A percentile compares a stretch with the other conserved stretches of the same genome.
Conservation (phyloP, 345 rosid species). For the Camelina neglecta region DNA sequence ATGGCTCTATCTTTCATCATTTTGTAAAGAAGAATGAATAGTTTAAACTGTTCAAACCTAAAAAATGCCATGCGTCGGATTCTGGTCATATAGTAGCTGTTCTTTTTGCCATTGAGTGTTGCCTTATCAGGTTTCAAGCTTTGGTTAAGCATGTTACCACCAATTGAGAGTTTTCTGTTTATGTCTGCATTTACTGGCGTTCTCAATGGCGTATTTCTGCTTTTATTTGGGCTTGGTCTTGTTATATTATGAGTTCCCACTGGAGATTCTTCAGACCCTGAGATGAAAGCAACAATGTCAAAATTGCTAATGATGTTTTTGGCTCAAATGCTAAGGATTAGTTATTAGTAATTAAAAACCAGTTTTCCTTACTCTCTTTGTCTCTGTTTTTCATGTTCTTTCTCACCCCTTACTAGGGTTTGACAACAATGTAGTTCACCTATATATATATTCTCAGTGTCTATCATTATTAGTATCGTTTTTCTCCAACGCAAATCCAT, state of each 20-base stretch:
- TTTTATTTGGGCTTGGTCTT: conserved; percentile 29
- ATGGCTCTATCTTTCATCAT: too few species aligned
- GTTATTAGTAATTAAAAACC: not conserved
- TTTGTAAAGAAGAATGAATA: too few species aligned
- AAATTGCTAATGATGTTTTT: not conserved
- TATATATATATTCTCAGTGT: too few species aligned
- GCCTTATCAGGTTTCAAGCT: conserved; percentile 52
- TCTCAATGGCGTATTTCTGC: conserved; percentile 57
- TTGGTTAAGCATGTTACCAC: conserved; percentile 68
- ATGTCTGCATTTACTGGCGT: conserved; percentile 44
- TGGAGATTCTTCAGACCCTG: conserved; percentile 73
- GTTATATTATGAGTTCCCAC: conserved; percentile 44
- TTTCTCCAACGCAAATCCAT: too few species aligned
- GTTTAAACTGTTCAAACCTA: too few species aligned
- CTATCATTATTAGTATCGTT: too few species aligned
- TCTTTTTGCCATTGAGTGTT: conserved; percentile 42
- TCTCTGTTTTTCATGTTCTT: conserved; percentile 63
- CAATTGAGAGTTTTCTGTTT: conserved; percentile 62
- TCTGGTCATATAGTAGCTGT: too few species aligned
- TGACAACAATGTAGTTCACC: too few species aligned
- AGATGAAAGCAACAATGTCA: conserved; percentile 25
- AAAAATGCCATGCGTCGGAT: too few species aligned
- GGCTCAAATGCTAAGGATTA: not conserved
- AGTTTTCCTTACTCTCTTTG: conserved; percentile 54
- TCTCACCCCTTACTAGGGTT: conserved; percentile 45